phyloP scores from a whole-genome alignment of 495 filamentous ascomycete species.

The Neurospora africana region DNA sequence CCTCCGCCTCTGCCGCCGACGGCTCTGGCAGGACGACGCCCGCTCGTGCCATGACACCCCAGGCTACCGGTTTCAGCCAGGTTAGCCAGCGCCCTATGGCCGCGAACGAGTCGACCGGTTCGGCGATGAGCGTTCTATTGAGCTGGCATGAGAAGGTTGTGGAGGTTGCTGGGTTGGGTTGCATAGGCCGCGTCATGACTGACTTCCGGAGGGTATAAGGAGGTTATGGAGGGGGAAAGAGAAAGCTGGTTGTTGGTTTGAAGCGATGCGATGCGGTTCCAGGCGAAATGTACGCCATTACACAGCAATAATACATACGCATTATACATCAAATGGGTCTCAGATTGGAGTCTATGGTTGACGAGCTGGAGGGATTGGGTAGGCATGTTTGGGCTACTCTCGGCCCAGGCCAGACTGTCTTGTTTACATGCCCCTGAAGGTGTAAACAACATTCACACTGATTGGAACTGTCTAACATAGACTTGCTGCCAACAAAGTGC shows the following conservation, averaged over 20 bases:
- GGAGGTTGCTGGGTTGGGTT: slow-evolving; percentile 75
- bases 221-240: neutral
- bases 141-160: slow-evolving; percentile 96
- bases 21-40: slow-evolving; percentile 21
- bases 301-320: neutral
- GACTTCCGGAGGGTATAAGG: slow-evolving; percentile 77
- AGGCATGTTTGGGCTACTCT: neutral
- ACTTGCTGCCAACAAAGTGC: neutral
- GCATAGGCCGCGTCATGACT: slow-evolving; percentile 83
- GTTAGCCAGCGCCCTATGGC: slow-evolving; percentile 55
- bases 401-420: neutral
- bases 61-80: slow-evolving; percentile 77
- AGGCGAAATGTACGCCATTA: neutral
- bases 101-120: slow-evolving; percentile 62
- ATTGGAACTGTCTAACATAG: neutral
- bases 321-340: neutral
- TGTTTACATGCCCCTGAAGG: neutral
- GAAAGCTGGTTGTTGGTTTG: neutral
- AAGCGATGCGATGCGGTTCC: neutral
- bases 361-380: neutral
- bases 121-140: slow-evolving; percentile 84
- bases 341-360: rapidly evolving
- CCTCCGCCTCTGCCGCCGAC: slow-evolving; percentile 15
- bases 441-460: neutral
- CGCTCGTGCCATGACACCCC: slow-evolving; percentile 51